Evolutionary conservation across 2,329 filamentous ascomycete genomes (phyloP).

Genomic region (Stagonosporopsis tanaceti): DNA sequence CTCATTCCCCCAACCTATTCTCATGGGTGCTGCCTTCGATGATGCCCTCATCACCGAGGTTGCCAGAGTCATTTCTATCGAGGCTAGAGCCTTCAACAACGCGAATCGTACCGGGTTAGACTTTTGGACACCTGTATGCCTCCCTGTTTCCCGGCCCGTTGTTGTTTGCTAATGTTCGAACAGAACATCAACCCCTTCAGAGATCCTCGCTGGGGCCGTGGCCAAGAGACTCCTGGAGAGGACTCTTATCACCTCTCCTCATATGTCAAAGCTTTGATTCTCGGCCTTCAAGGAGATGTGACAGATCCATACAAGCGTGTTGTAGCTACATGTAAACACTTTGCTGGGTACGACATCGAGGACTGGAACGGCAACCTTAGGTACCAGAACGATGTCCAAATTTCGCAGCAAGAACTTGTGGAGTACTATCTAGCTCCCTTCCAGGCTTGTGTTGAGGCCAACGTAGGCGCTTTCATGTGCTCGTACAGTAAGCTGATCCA

Average conservation of each 20-base stretch:
- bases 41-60: slow-evolving; percentile 67
- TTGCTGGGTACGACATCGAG: slow-evolving; percentile 46
- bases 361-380: slow-evolving; percentile 41
- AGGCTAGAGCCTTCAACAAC: slow-evolving; percentile 73
- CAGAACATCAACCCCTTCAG: slow-evolving; percentile 70
- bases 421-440: slow-evolving; percentile 76
- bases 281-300: slow-evolving; percentile 61
- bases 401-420: slow-evolving; percentile 68
- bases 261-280: slow-evolving; percentile 63
- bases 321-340: slow-evolving; percentile 50
- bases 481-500: slow-evolving; percentile 51
- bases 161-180: neutral
- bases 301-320: slow-evolving; percentile 37
- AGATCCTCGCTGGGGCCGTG: slow-evolving; percentile 67
- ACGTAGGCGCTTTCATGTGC: slow-evolving; percentile 64
- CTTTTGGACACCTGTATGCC: slow-evolving; percentile 10
- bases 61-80: slow-evolving; percentile 64
- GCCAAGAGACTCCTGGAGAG: slow-evolving; percentile 64
- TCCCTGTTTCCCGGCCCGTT: neutral
- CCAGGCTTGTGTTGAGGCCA: slow-evolving; percentile 58
- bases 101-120: slow-evolving; percentile 47
- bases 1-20: slow-evolving; percentile 71
- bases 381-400: slow-evolving; percentile 64
- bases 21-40: slow-evolving; percentile 70
- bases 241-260: slow-evolving; percentile 61